Base-by-base conservation (phyloP, 2,329 filamentous ascomycete genomes). In the Exophiala aquamarina region DNA sequence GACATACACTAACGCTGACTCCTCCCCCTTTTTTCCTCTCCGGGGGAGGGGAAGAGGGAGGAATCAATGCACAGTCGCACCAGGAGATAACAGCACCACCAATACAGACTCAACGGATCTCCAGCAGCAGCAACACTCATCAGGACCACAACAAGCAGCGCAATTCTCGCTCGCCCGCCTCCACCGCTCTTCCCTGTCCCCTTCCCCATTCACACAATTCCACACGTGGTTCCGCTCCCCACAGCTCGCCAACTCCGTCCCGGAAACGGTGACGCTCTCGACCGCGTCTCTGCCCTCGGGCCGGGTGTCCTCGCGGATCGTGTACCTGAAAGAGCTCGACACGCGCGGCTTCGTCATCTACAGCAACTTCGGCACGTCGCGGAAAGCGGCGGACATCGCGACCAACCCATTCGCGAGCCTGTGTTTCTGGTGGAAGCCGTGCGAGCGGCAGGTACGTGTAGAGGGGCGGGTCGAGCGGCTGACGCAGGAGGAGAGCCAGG, bases 251-350 rank as follows among this genome's bases (percentile, higher is more conserved):
- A 79, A 90, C 37, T 73, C 82, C 36, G 87, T 94, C 58, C 91
- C 92, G 1, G 93, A 98, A 69, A 88, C 93, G 1, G 90, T 89
- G 62, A 90, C 86, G 2, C 76, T 98, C 1, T 86, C 90, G 3
- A 98, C 93, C 1, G 90, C 91, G 0, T 74, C 78, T 18, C 78
- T 97, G 3, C 92, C 92, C 2, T 87, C 83, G 0, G 93, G 93
- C 51, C 84, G 87, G 37, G 87, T 97, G 15, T 89, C 83, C 37
- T 84, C 88, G 3, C 88, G 93, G 49, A 79, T 89, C 58, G 89
- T 98, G 29, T 98, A 97, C 70, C 78, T 98, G 57, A 98, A 98
- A 71, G 93, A 97, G 74, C 82, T 97, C 18, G 91, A 97, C 67
- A 69, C 75, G 44, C 60, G 68, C 4, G 90, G 91, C 13, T 98